A percentile compares a stretch with the other conserved stretches of the same genome.
Conservation (phyloP, 306 rosid species). For the Cucumis sativus region DNA sequence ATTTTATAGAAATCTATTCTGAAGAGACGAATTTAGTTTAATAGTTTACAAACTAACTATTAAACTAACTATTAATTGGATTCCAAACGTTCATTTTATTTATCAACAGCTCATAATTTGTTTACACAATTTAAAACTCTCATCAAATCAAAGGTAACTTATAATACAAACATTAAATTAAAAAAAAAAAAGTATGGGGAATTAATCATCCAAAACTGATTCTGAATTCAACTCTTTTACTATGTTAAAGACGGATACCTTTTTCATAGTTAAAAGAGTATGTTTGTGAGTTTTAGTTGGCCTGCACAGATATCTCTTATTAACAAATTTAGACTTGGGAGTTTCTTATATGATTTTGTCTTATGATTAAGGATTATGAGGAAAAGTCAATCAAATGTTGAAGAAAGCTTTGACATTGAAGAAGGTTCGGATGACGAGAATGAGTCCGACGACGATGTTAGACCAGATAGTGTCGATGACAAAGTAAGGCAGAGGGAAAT, state of each 20-base stretch:
- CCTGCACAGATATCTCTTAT: not conserved
- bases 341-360: not conserved
- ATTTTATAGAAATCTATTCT: not conserved
- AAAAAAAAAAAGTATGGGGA: not conserved
- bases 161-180: not conserved
- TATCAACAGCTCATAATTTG: not conserved
- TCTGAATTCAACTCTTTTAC: not conserved
- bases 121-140: not conserved
- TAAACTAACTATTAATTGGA: not conserved
- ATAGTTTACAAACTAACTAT: not conserved
- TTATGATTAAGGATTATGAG: constrained; percentile 28
- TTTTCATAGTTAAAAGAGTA: not conserved
- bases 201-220: not conserved
- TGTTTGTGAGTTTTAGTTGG: not conserved
- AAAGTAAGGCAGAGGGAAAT: constrained; percentile 61
- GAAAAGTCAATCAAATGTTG: constrained; percentile 40
- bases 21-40: not conserved
- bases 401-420: constrained; percentile 34
- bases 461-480: constrained; percentile 37
- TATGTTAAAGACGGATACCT: not conserved
- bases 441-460: constrained; percentile 40
- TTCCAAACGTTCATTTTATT: not conserved
- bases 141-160: not conserved
- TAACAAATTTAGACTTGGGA: not conserved
- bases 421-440: constrained; percentile 25